These are phyloP conservation scores for Phascolomyces articulosus DNA, from an alignment of 371 early-diverging fungal species.

Conservation along the genomic window DNA sequence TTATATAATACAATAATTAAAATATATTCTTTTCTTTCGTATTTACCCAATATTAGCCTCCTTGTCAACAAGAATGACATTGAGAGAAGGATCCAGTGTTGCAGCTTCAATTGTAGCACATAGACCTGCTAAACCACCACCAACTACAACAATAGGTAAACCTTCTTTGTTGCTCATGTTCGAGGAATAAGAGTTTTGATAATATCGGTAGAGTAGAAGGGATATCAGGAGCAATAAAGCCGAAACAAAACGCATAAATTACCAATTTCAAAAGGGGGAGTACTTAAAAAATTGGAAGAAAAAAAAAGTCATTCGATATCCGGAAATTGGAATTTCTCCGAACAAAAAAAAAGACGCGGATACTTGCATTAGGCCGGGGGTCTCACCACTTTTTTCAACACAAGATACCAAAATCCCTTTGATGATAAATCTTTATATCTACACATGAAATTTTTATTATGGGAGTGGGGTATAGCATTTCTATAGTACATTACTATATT, in stretches of 20 bases:
- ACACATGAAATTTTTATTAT: background rate
- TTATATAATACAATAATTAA: too few species aligned
- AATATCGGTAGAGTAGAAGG: slow-evolving; percentile 1
- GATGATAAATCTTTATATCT: background rate
- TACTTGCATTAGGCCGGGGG: background rate
- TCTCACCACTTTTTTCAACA: background rate
- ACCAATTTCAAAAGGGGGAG: background rate
- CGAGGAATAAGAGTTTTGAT: background rate
- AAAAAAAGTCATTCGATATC: slow-evolving; percentile 14
- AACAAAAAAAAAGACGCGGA: background rate
- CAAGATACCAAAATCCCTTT: background rate
- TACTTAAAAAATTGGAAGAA: slow-evolving; percentile 1
- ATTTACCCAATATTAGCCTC: slow-evolving; percentile 65
- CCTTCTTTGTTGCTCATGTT: background rate
- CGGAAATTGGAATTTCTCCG: background rate
- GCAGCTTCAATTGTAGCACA: slow-evolving; percentile 79
- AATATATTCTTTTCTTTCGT: too few species aligned
- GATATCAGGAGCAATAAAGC: slow-evolving; percentile 2
- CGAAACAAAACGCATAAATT: slow-evolving; percentile 16
- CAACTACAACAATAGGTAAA: slow-evolving; percentile 60
- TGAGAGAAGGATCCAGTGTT: slow-evolving; percentile 50
- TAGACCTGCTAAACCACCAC: slow-evolving; percentile 84
- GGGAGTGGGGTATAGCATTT: background rate
- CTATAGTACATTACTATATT: background rate
- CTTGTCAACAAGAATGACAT: slow-evolving; percentile 77